Percentiles rank a stretch among this genome's conserved stretches.
Conservation (phyloP, 768 basidiomycete species). For the Russula virescens region DNA sequence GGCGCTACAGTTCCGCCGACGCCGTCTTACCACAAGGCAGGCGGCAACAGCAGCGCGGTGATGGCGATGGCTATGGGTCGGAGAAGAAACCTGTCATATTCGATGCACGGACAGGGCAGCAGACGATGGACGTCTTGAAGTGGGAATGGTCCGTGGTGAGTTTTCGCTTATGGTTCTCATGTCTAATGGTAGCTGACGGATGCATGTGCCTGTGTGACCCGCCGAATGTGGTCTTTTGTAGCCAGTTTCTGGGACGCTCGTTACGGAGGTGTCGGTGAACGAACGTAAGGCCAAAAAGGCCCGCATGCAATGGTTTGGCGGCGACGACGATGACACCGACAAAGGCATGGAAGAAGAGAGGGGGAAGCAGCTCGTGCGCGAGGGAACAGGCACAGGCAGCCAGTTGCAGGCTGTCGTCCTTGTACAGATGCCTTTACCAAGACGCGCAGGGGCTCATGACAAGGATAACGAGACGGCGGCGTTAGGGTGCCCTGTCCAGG, state of each 20-base stretch:
- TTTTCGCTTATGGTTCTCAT: too few species aligned
- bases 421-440: slow-evolving; percentile 23
- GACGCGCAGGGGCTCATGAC: background rate
- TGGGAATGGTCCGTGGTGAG: slow-evolving; percentile 8
- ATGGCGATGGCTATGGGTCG: too few species aligned
- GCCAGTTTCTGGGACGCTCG: slow-evolving; percentile 13
- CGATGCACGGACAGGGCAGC: slow-evolving; percentile 13
- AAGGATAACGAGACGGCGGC: background rate
- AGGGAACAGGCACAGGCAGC: background rate
- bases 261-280: background rate
- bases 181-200: too few species aligned
- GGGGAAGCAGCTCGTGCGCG: background rate
- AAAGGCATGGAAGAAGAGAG: background rate
- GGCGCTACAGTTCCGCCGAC: background rate
- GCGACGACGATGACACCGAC: too few species aligned
- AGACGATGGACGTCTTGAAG: background rate
- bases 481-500: background rate
- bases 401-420: slow-evolving; percentile 18
- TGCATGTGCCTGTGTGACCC: too few species aligned
- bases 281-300: background rate
- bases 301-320: too few species aligned
- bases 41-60: background rate
- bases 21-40: background rate
- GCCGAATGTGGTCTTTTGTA: background rate
- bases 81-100: slow-evolving; percentile 14